Base-by-base conservation (phyloP, 805 yeast genomes). In the Suhomyces sp. region DNA sequence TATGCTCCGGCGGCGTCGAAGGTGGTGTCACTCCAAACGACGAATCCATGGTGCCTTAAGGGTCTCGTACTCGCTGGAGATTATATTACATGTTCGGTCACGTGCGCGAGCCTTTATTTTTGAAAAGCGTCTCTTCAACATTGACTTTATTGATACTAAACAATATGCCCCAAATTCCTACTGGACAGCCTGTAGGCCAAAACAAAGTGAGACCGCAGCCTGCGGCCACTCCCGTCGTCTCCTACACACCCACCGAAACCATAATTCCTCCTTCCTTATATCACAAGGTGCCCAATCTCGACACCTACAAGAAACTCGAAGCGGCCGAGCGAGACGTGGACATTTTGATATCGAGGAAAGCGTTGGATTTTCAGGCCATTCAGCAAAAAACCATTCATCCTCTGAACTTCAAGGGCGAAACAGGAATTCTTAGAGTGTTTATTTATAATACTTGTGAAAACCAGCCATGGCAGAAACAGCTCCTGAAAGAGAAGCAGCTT, bases 321-420 rank as follows among this genome's bases (percentile, higher is more conserved):
- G 90, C 87, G 7, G 90, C 92, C n/a, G 99, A 94, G 68, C 81
- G 84, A 55, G 80, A 84, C 57, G 71, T 93, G 46, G 98, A 94
- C 68, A 81, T 93, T 52, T 79, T 88, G 58, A 83, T 90, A 38
- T 84, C 92, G 45, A 83, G 96, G 54, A 93, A 93, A 67, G 81
- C 90, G 56, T 80, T 89, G 51, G 98, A 93, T 62, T 77, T 91
- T 53, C 96, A 90, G 66, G 96, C 92, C 57, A 70, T 71, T 42
- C 78, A 72, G 57, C 69, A 72, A 60, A 76, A 68, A 57, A 69
- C 68, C 46, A 62, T 68, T 65, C 77, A 68, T 60, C 76, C 74
- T 56, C 64, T 64, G 46, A 73, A 54, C 62, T 66, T 59, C 54
- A 63, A 67, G 55, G 61, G 71, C 35, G 81, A 81, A 56, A 83